These are phyloP conservation scores for Paratinospora sagittata DNA, from an alignment of 164 flowering plant species.

Conservation along the genomic window DNA sequence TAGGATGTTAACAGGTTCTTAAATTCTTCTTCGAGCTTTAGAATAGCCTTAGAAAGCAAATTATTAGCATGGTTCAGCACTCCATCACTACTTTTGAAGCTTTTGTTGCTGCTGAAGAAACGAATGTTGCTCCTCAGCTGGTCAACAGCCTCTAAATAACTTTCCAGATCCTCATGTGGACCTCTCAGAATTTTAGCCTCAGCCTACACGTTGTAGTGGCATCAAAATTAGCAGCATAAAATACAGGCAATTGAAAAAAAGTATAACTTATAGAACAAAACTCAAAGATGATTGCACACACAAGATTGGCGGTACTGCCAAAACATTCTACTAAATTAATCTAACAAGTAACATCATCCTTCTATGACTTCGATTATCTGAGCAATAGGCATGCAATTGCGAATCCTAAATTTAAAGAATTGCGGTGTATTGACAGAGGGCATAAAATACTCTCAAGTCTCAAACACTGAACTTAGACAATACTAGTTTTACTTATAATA, in stretches of 20 bases:
- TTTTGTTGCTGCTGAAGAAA: slow-evolving; percentile 70
- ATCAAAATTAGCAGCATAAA: neutral
- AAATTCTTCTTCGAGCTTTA: slow-evolving; percentile 90
- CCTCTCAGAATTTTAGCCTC: slow-evolving; percentile 90
- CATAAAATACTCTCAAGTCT: neutral
- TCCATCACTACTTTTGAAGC: slow-evolving; percentile 70
- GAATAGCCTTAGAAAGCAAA: slow-evolving; percentile 72
- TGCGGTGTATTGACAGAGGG: no score
- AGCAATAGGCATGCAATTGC: no score
- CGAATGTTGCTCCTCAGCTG: slow-evolving; percentile 61
- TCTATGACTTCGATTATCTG: no score
- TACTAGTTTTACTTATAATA: neutral
- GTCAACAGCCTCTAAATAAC: slow-evolving; percentile 84
- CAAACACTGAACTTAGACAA: neutral
- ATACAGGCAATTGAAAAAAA: neutral
- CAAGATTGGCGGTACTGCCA: neutral
- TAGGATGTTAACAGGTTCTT: slow-evolving; percentile 57
- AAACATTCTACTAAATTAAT: neutral
- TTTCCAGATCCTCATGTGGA: slow-evolving; percentile 92
- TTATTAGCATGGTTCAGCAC: slow-evolving; percentile 71
- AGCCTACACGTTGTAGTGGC: slow-evolving; percentile 42
- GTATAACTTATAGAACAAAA: neutral
- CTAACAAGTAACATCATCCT: no score
- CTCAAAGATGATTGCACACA: neutral
- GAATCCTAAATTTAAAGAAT: neutral